phyloP scores from a whole-genome alignment of 306 rosid species.

The Cucumis hystrix region DNA sequence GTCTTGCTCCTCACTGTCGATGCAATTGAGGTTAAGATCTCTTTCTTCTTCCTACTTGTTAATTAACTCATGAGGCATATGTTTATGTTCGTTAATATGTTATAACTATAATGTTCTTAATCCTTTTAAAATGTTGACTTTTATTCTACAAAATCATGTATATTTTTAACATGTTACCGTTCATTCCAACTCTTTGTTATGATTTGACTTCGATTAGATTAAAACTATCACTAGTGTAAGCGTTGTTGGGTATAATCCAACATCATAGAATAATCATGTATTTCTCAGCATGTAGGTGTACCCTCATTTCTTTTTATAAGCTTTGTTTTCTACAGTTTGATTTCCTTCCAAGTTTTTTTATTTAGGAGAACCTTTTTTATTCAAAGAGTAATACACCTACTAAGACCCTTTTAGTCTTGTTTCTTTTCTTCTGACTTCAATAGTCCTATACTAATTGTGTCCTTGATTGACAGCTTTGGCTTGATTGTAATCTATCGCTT shows the following conservation, averaged over 20 bases:
- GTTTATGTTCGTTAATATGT: neutral
- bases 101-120: neutral
- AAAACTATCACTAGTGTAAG: neutral
- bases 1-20: constrained; percentile 89
- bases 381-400: neutral
- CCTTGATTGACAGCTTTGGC: neutral
- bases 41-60: neutral
- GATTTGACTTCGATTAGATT: neutral
- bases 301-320: neutral
- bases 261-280: neutral
- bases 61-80: neutral
- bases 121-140: neutral
- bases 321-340: neutral
- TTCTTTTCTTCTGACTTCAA: neutral
- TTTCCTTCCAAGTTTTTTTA: neutral
- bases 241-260: neutral
- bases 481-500: neutral
- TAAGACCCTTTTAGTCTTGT: neutral
- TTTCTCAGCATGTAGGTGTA: neutral
- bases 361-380: neutral
- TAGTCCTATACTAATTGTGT: neutral
- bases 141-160: neutral
- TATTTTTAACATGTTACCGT: neutral
- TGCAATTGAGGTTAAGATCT: constrained; percentile 53
- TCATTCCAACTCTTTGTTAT: neutral